A percentile compares a stretch with the other conserved stretches of the same genome.
phyloP scores from a whole-genome alignment of 805 yeast species.

The Huiozyma naganishii region DNA sequence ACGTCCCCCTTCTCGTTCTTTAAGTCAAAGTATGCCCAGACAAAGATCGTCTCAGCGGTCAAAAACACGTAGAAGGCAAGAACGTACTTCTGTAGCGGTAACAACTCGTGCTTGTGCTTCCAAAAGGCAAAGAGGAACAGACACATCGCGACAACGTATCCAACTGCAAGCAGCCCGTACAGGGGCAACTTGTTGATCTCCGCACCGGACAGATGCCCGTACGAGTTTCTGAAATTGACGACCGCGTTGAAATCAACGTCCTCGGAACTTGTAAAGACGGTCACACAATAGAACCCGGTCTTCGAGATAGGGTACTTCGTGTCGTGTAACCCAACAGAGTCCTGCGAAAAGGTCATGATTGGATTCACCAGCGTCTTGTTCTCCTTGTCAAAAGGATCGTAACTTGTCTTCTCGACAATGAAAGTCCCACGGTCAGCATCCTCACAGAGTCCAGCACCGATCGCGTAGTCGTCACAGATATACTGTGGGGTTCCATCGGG shows the following conservation, averaged over 20 bases:
- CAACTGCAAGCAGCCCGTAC: slow-evolving; percentile 75
- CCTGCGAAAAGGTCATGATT: slow-evolving; percentile 46
- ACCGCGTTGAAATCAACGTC: slow-evolving; percentile 44
- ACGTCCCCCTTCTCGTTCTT: slow-evolving; percentile 50
- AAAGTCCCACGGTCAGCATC: slow-evolving; percentile 48
- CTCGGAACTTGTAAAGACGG: slow-evolving; percentile 43
- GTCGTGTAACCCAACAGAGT: slow-evolving; percentile 47
- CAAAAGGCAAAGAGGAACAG: slow-evolving; percentile 77
- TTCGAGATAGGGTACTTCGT: slow-evolving; percentile 52
- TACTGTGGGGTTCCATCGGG: slow-evolving; percentile 41
- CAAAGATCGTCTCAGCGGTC: slow-evolving; percentile 72
- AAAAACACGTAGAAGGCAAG: slow-evolving; percentile 76
- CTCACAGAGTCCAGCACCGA: slow-evolving; percentile 46
- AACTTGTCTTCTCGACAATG: slow-evolving; percentile 37
- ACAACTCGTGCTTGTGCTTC: slow-evolving; percentile 74
- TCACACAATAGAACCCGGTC: slow-evolving; percentile 90
- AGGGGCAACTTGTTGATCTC: slow-evolving; percentile 87
- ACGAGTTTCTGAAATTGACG: slow-evolving; percentile 85
- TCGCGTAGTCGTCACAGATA: slow-evolving; percentile 65
- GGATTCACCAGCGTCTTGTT: slow-evolving; percentile 44
- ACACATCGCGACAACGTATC: slow-evolving; percentile 73
- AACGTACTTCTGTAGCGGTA: slow-evolving; percentile 84
- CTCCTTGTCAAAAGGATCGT: slow-evolving; percentile 36
- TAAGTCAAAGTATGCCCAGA: slow-evolving; percentile 87
- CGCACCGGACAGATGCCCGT: slow-evolving; percentile 78